Percentiles rank a stretch among this genome's conserved stretches.
Evolutionary conservation across 345 rosid species (phyloP).

Genomic region (Streptanthus diversifolius): DNA sequence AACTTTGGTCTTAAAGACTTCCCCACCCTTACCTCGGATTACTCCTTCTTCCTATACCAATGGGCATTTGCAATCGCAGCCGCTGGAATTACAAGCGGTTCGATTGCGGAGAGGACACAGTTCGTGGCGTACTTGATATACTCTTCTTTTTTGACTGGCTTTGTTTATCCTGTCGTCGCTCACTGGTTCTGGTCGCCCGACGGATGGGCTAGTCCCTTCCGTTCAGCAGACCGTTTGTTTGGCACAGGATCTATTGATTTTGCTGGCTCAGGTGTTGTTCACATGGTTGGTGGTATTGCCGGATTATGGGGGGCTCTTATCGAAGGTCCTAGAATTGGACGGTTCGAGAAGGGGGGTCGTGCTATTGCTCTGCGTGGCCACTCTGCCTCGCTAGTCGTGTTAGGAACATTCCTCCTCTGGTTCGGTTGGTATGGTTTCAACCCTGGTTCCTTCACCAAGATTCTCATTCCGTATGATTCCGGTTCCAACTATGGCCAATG

Average conservation of each 20-base stretch:
- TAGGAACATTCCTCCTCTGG: conserved; percentile 76
- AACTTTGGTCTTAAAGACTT: conserved; percentile 53
- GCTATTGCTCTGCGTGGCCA: conserved; percentile 50
- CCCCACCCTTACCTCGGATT: conserved; percentile 40
- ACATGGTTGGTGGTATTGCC: conserved; percentile 76
- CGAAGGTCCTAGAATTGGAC: conserved; percentile 75
- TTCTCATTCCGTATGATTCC: conserved; percentile 28
- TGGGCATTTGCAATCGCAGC: conserved; percentile 98
- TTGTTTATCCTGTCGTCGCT: conserved; percentile 84
- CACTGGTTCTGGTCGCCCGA: conserved; percentile 91
- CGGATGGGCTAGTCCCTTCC: conserved; percentile 80
- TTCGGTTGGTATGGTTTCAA: conserved; percentile 87
- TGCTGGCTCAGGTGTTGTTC: conserved; percentile 77
- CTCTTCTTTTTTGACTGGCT: conserved; percentile 80
- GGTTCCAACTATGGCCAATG: conserved; percentile 59
- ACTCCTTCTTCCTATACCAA: conserved; percentile 77
- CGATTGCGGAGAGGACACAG: conserved; percentile 86
- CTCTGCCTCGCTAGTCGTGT: conserved; percentile 65
- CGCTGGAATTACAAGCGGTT: conserved; percentile 91
- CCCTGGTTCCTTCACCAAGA: conserved; percentile 63
- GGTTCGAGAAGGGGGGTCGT: conserved; percentile 46
- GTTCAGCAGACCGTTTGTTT: conserved; percentile 41
- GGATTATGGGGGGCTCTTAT: conserved; percentile 78
- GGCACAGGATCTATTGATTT: conserved; percentile 73
- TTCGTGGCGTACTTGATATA: conserved; percentile 83